Evolutionary conservation across 140 eudicot genomes (phyloP).

Genomic region (Eryngium alpinum): DNA sequence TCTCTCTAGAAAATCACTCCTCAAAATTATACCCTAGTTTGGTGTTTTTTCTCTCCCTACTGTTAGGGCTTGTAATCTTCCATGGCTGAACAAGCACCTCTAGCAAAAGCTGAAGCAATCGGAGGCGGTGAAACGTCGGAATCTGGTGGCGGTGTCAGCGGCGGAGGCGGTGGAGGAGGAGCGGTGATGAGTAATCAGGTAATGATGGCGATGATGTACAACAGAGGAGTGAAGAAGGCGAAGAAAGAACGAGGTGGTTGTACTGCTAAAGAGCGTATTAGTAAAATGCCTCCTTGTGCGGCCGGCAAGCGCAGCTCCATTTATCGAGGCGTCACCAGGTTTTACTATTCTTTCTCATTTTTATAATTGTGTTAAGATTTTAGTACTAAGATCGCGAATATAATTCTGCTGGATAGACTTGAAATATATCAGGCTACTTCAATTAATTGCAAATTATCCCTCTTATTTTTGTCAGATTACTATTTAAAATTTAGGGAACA

Average conservation of each 20-base stretch:
- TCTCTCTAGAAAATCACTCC: not conserved
- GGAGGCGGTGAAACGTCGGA: slow-evolving; percentile 24
- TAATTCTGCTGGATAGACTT: too few species aligned
- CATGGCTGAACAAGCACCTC: slow-evolving; percentile 58
- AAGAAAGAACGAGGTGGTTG: slow-evolving; percentile 87
- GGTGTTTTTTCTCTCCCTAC: slow-evolving; percentile 4
- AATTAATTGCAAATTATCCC: too few species aligned
- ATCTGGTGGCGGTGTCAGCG: slow-evolving; percentile 12
- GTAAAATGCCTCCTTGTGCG: slow-evolving; percentile 97
- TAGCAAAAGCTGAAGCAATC: slow-evolving; percentile 45
- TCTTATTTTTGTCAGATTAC: too few species aligned
- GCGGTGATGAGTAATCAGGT: slow-evolving; percentile 30
- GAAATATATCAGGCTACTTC: too few species aligned
- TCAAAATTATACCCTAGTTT: not conserved
- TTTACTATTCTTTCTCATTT: not conserved
- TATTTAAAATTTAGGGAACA: too few species aligned
- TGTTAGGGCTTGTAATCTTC: slow-evolving; percentile 32
- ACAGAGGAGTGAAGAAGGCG: slow-evolving; percentile 77
- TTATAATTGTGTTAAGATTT: not conserved
- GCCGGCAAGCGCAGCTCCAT: slow-evolving; percentile 99
- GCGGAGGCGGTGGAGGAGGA: slow-evolving; percentile 11
- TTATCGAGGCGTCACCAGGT: slow-evolving; percentile 98
- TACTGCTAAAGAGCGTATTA: slow-evolving; percentile 94
- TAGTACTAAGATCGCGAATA: too few species aligned
- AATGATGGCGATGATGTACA: slow-evolving; percentile 42